Conservation (phyloP, 2,329 filamentous ascomycete species). For the Aspergillus transmontanensis region DNA sequence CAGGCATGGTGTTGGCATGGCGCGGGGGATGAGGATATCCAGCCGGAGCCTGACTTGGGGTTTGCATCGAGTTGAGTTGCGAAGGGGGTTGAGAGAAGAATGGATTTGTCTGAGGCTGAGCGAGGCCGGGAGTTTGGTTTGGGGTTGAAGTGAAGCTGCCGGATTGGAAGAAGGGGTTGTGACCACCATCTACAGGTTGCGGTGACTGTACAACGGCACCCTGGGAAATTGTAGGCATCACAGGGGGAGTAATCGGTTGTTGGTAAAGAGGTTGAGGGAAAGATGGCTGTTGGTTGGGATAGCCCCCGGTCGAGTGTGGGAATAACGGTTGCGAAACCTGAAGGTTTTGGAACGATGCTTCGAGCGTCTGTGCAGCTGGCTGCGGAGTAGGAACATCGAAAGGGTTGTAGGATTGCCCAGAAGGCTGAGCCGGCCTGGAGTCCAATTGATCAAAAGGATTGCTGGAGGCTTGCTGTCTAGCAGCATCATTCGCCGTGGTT, state of each 20-base stretch:
- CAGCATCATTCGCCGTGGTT: conserved; percentile 12
- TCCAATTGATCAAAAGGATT: conserved; percentile 68
- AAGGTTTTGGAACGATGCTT: conserved; percentile 74
- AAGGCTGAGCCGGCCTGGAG: conserved; percentile 39
- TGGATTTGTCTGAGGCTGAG: conserved; percentile 34
- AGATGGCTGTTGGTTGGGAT: conserved; percentile 46
- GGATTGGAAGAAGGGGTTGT: conserved; percentile 50
- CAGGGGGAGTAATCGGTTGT: conserved; percentile 48
- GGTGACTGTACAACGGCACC: conserved; percentile 36
- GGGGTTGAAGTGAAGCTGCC: conserved; percentile 27
- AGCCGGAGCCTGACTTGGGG: conserved; percentile 25
- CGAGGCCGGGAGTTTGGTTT: conserved; percentile 25
- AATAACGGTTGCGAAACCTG: conserved; percentile 72
- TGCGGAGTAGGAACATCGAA: conserved; percentile 56
- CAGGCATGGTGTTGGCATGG: conserved; percentile 45
- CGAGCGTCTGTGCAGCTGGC: conserved; percentile 48
- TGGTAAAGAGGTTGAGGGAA: conserved; percentile 43
- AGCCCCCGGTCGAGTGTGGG: conserved; percentile 73
- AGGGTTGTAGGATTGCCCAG: conserved; percentile 62
- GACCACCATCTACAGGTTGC: conserved; percentile 35
- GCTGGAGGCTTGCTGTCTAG: conserved; percentile 46
- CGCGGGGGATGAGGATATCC: conserved; percentile 24
- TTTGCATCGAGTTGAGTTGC: conserved; percentile 24
- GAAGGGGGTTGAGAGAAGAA: conserved; percentile 37
- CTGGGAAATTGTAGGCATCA: conserved; percentile 39